Evolutionary conservation across 2,329 filamentous ascomycete genomes (phyloP).

Genomic region (Dothidotthia symphoricarpi): DNA sequence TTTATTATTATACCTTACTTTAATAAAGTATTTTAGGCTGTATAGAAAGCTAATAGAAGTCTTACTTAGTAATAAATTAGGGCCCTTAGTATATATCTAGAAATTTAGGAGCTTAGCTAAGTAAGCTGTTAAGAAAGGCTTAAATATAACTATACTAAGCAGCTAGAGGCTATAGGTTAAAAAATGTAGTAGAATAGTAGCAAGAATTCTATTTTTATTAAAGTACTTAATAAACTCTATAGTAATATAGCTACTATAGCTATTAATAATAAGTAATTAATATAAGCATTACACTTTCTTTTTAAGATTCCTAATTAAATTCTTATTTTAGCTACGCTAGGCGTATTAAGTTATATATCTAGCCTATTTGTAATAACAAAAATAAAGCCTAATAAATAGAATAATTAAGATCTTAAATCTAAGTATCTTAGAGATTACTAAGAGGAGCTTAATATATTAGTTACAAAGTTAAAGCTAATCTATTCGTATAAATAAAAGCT

Average conservation of each 20-base stretch:
- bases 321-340: conserved; percentile 5
- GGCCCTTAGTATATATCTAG: conserved; percentile 5
- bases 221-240: conserved; percentile 3
- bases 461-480: conserved; percentile 4
- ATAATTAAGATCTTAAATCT: conserved; percentile 3
- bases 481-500: conserved; percentile 9
- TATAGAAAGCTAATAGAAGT: conserved; percentile 11
- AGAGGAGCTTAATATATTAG: conserved; percentile 10
- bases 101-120: conserved; percentile 3
- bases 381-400: conserved; percentile 1
- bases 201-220: conserved; percentile 3
- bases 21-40: conserved; percentile 4
- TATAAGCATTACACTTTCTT: conserved; percentile 2
- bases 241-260: background rate
- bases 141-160: conserved; percentile 6
- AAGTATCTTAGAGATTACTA: conserved; percentile 5
- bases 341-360: background rate
- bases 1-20: conserved; percentile 2
- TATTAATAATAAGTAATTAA: too few relatives aligned
- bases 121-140: conserved; percentile 5
- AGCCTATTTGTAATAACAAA: background rate
- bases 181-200: background rate
- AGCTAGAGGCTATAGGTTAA: conserved; percentile 3
- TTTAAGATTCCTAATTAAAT: conserved; percentile 8
- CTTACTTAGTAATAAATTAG: conserved; percentile 4